phyloP scores from a whole-genome alignment of 1,284 basidiomycete genomes.

The Irpex rosettiformis region DNA sequence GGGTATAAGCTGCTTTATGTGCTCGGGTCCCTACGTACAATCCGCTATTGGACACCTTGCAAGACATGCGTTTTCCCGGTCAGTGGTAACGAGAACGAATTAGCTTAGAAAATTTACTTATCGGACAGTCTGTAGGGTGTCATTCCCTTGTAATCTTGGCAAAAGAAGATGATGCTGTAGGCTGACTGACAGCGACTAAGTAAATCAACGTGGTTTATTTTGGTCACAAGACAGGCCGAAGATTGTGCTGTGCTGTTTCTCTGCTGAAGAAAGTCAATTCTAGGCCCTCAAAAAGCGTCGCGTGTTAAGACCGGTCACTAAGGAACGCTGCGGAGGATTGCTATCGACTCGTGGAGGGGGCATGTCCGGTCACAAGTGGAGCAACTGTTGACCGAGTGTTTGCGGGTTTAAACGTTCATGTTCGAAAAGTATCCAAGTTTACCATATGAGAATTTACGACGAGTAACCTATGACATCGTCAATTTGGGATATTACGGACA shows the following conservation, averaged over 20 bases:
- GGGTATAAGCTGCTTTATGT: background rate
- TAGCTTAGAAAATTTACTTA: background rate
- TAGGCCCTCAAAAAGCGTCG: background rate
- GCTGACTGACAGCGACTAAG: constrained; percentile 1
- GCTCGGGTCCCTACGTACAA: background rate
- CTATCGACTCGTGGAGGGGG: background rate
- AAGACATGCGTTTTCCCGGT: background rate
- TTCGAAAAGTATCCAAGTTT: too few species aligned
- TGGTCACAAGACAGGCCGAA: background rate
- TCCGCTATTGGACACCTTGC: background rate
- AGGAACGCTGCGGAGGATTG: background rate
- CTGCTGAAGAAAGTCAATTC: background rate
- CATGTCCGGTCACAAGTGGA: background rate
- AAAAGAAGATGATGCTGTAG: background rate
- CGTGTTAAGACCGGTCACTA: background rate
- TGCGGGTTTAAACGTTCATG: too few species aligned
- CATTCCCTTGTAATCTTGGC: background rate
- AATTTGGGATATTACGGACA: background rate
- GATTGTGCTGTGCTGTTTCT: background rate
- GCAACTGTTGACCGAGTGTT: background rate
- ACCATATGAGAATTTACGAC: background rate
- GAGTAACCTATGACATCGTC: background rate
- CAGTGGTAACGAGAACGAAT: too few species aligned
- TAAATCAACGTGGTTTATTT: background rate
- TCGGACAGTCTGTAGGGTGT: background rate